Percentiles rank a stretch among this genome's conserved stretches.
Evolutionary conservation across 345 rosid species (phyloP).

Genomic region (Citrus inodora): DNA sequence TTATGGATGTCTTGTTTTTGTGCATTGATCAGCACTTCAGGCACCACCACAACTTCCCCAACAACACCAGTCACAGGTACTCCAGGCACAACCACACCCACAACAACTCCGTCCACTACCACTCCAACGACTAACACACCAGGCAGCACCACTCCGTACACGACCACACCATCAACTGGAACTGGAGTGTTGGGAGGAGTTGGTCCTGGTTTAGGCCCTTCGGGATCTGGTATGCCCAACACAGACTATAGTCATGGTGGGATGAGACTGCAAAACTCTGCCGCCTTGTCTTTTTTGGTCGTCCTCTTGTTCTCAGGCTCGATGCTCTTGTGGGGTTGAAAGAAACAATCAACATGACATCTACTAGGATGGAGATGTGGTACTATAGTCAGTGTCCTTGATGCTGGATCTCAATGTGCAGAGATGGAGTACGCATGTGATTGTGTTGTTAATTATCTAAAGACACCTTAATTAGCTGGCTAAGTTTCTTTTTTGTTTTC

Average conservation of each 20-base stretch:
- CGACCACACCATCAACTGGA: slow-evolving; percentile 43
- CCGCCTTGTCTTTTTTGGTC: neutral
- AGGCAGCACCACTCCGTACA: slow-evolving; percentile 33
- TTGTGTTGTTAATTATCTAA: slow-evolving; percentile 22
- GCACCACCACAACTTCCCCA: slow-evolving; percentile 15
- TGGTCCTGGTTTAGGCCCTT: slow-evolving; percentile 39
- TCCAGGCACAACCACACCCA: slow-evolving; percentile 14
- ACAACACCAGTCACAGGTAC: slow-evolving; percentile 5
- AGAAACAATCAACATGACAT: neutral
- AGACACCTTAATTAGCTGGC: slow-evolving; percentile 22
- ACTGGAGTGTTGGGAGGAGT: slow-evolving; percentile 51
- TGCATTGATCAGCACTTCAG: slow-evolving; percentile 15
- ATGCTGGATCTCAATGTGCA: slow-evolving; percentile 24
- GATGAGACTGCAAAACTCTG: slow-evolving; percentile 4
- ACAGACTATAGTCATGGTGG: slow-evolving; percentile 39
- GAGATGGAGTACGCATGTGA: slow-evolving; percentile 28
- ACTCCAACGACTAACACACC: slow-evolving; percentile 28
- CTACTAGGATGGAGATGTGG: slow-evolving; percentile 10
- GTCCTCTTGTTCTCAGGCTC: slow-evolving; percentile 22
- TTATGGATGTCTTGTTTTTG: neutral
- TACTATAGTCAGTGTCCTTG: slow-evolving; percentile 6
- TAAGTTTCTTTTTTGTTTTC: slow-evolving; percentile 21
- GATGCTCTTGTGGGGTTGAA: slow-evolving; percentile 33
- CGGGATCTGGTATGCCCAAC: slow-evolving; percentile 36
- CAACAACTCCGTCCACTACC: slow-evolving; percentile 5